Evolutionary conservation across 106 monocot genomes (phyloP), one percentile per base, ranked within the genome.

Genomic region (Apostasia ramifera): DNA sequence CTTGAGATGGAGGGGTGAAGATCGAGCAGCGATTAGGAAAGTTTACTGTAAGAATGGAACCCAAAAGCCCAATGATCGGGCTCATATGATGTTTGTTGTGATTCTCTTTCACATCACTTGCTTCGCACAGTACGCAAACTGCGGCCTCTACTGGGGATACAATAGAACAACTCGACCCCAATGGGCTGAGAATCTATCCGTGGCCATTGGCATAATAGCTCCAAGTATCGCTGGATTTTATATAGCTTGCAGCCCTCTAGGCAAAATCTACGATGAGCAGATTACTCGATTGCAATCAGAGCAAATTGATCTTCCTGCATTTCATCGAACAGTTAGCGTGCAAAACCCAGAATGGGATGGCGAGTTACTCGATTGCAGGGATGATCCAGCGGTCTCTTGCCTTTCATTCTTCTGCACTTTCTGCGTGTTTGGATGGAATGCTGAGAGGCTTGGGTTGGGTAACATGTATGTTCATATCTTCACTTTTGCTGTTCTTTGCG

Each of bases 401-500:
- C 78, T 78, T 26, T 82, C 82, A 0, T 59, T 70, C 46, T 70
- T 74, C 59, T 82, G 82, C 55, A 78, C 68, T 8, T 82, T 43
- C 55, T 82, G 82, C 52, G 82, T 82, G 47, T 82, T 82, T 44
- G 82, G 82, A 8, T 82, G 82, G 82, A 82, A 82, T 69, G 73
- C 77, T 73, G 77, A 82, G 50, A 56, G 82, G 73, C 69, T 82
- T 40, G 82, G 82, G 43, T 82, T 82, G 41, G 82, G 82, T 10
- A 82, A 82, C 77, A 82, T 82, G 82, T 82, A 77, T 41, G 78
- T 78, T 1, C 82, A 82, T 59, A 66, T 70, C 3, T 56, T 66
- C 9, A 82, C 74, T 5, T 82, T 82, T 59, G 51, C 78, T 41
- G 70, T 82, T 12, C 66, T 82, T 7, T 82, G 82, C 49, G 41